Conservation (phyloP, 805 yeast genomes). For the Pichia nakasei region DNA sequence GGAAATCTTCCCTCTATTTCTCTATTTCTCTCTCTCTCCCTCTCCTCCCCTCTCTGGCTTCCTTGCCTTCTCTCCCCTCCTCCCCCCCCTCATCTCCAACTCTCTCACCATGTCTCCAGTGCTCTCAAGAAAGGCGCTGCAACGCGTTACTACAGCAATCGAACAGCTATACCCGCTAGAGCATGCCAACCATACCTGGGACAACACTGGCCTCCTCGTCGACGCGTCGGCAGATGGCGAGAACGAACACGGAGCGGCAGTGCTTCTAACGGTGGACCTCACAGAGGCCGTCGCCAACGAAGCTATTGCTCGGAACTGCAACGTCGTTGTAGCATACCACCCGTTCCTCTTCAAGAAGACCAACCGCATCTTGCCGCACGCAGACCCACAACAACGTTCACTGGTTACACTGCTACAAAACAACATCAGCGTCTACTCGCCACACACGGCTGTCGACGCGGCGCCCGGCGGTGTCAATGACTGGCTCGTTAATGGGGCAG, state of each 20-base stretch:
- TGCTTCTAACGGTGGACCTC: slow-evolving; percentile 73
- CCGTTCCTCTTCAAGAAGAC: slow-evolving; percentile 91
- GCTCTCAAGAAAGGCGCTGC: background rate
- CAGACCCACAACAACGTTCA: slow-evolving; percentile 58
- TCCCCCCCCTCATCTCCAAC: no score
- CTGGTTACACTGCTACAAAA: slow-evolving; percentile 61
- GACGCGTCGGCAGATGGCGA: slow-evolving; percentile 40
- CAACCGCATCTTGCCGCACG: slow-evolving; percentile 60
- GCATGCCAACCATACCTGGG: slow-evolving; percentile 88
- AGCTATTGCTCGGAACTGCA: slow-evolving; percentile 50
- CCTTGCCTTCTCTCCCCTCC: no score
- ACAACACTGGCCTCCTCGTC: slow-evolving; percentile 85
- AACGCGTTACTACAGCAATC: background rate
- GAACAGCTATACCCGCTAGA: slow-evolving; percentile 68
- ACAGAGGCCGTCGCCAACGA: slow-evolving; percentile 80
- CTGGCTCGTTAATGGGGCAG: slow-evolving; percentile 63
- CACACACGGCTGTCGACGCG: slow-evolving; percentile 95
- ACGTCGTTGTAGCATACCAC: slow-evolving; percentile 76
- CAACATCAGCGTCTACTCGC: slow-evolving; percentile 85
- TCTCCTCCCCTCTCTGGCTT: no score
- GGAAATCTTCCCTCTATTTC: no score
- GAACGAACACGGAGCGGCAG: slow-evolving; percentile 18
- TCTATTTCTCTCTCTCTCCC: no score
- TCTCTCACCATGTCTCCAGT: no score
- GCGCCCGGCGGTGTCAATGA: slow-evolving; percentile 91